Percentiles rank a stretch among this genome's conserved stretches.
These are phyloP conservation scores for Desmodesmus armatus DNA, from an alignment of 139 green algal species.

Conservation along the genomic window DNA sequence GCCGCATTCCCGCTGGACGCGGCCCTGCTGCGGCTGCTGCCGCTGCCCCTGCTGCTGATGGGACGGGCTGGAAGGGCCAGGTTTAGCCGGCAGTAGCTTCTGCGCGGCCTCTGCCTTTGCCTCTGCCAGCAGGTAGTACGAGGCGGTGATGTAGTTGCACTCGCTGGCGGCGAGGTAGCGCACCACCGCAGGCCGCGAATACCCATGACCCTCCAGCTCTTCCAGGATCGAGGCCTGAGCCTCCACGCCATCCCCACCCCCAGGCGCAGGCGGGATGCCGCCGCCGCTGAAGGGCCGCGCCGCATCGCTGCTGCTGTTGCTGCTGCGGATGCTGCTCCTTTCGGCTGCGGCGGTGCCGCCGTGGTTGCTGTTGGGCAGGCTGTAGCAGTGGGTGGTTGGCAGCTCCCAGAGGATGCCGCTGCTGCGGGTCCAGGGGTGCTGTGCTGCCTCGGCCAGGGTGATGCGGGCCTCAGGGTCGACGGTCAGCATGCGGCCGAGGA, in stretches of 20 bases:
- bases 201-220: slow-evolving; percentile 61
- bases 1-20: neutral
- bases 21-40: slow-evolving; percentile 14
- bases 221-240: slow-evolving; percentile 41
- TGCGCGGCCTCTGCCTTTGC: slow-evolving; percentile 47
- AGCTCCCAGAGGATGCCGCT: slow-evolving; percentile 7
- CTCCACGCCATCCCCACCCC: slow-evolving; percentile 16
- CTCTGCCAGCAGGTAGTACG: slow-evolving; percentile 74
- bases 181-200: slow-evolving; percentile 33
- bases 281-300: too few species aligned
- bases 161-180: slow-evolving; percentile 57
- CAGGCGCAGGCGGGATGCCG: neutral
- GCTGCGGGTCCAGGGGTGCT: slow-evolving; percentile 11
- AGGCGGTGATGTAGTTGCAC: slow-evolving; percentile 65
- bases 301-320: slow-evolving; percentile 5
- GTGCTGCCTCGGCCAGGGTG: slow-evolving; percentile 54
- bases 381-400: slow-evolving; percentile 32
- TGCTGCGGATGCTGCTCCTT: too few species aligned
- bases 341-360: too few species aligned
- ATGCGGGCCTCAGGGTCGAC: slow-evolving; percentile 72
- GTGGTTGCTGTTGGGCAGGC: too few species aligned
- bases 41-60: slow-evolving; percentile 30
- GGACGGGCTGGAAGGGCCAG: slow-evolving; percentile 25
- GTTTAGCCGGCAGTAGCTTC: slow-evolving; percentile 38
- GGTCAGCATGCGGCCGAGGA: slow-evolving; percentile 75